phyloP scores from a whole-genome alignment of 179 eudicot genomes.

The Amaranthus tricolor region DNA sequence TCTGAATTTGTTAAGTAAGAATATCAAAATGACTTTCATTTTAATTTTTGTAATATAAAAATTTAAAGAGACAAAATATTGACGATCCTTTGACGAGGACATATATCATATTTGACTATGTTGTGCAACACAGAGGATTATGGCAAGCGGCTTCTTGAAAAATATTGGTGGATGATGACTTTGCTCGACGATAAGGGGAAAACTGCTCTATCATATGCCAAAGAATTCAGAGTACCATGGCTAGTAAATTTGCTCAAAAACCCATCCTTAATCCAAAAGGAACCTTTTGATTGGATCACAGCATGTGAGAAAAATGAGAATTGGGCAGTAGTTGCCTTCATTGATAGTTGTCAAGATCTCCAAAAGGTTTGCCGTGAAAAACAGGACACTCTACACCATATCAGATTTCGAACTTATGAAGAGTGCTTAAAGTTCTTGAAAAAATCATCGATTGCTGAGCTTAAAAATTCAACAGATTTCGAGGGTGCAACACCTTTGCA shows the following conservation, averaged over 20 bases:
- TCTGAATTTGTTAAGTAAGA: no score
- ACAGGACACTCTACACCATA: slow-evolving; percentile 6
- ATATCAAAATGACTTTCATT: no score
- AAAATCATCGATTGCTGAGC: not conserved
- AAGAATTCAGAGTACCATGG: not conserved
- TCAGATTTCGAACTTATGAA: not conserved
- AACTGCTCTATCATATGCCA: not conserved
- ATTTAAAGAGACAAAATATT: no score
- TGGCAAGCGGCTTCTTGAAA: not conserved
- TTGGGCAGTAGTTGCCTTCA: not conserved
- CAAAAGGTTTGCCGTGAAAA: not conserved
- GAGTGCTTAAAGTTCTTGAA: not conserved
- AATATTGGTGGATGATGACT: slow-evolving; percentile 3
- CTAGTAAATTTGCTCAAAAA: not conserved
- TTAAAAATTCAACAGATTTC: slow-evolving; percentile 2
- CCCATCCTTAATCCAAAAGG: not conserved
- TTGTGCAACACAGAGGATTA: not conserved
- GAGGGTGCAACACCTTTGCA: slow-evolving; percentile 17
- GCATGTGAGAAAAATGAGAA: not conserved
- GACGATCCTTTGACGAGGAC: not conserved
- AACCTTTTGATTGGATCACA: slow-evolving; percentile 4
- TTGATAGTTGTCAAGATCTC: slow-evolving; percentile 2
- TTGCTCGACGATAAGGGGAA: not conserved
- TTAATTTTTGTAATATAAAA: no score
- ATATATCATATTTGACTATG: not conserved